Percentiles rank a stretch among this genome's conserved stretches.
phyloP scores from a whole-genome alignment of 2,329 filamentous ascomycete genomes.

The Rasamsonia emersonii region DNA sequence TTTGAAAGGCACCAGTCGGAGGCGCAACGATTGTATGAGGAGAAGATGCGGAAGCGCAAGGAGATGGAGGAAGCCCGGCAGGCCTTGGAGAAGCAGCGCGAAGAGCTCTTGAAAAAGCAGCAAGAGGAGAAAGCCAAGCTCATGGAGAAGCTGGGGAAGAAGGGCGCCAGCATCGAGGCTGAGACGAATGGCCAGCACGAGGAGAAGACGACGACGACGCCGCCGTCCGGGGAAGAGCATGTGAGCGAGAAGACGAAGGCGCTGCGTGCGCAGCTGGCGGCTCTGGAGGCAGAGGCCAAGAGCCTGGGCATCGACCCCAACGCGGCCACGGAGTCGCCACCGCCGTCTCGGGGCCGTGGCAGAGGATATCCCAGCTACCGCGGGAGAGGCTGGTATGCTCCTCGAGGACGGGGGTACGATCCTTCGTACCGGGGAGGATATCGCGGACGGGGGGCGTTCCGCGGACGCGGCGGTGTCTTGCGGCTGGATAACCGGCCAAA shows the following conservation, averaged over 20 bases:
- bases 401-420: constrained; percentile 35
- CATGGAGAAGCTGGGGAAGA: constrained; percentile 39
- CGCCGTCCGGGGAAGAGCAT: constrained; percentile 23
- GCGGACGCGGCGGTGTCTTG: constrained; percentile 42
- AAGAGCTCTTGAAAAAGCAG: constrained; percentile 43
- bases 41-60: constrained; percentile 43
- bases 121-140: constrained; percentile 47
- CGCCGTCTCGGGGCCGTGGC: constrained; percentile 17
- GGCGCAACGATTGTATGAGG: constrained; percentile 49
- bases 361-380: constrained; percentile 24
- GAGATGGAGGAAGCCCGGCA: constrained; percentile 44
- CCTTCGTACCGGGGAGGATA: constrained; percentile 30
- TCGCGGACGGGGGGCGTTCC: constrained; percentile 34
- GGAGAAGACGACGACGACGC: constrained; percentile 9
- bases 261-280: constrained; percentile 46
- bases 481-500: constrained; percentile 52
- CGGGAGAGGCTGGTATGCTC: constrained; percentile 30
- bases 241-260: constrained; percentile 42
- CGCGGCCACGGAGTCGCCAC: constrained; percentile 19
- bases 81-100: constrained; percentile 46
- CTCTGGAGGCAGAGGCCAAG: constrained; percentile 48
- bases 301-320: constrained; percentile 44
- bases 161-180: constrained; percentile 21
- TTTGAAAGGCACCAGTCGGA: constrained; percentile 48
- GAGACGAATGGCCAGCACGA: constrained; percentile 7